Conservation (phyloP, 192 early-diverging fungal species). For the Diversispora eburnea region DNA sequence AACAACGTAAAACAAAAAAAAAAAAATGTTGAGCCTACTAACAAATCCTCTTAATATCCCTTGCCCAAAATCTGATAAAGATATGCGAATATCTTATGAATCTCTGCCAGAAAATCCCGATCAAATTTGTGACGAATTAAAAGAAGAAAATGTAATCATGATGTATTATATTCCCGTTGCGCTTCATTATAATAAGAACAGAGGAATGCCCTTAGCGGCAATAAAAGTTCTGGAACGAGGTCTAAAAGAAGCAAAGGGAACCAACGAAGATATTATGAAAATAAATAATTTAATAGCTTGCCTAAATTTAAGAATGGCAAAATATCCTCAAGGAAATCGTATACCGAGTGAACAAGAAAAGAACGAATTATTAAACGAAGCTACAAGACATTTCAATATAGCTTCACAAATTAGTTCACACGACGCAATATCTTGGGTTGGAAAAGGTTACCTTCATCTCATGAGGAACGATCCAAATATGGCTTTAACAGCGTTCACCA, state of each 20-base stretch:
- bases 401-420: slow-evolving; percentile 69
- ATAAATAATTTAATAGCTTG: background rate
- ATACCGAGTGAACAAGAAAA: slow-evolving; percentile 27
- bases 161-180: background rate
- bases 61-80: no score
- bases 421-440: slow-evolving; percentile 68
- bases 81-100: background rate
- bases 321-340: background rate
- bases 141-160: background rate
- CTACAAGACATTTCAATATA: slow-evolving; percentile 71
- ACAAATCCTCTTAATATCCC: no score
- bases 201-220: background rate
- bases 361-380: slow-evolving; percentile 59
- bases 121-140: background rate
- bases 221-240: background rate
- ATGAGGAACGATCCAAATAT: slow-evolving; percentile 52
- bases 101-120: background rate
- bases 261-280: background rate
- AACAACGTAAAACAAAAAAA: no score
- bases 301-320: background rate
- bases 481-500: slow-evolving; percentile 49
- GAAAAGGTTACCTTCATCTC: slow-evolving; percentile 62
- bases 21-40: no score
- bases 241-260: background rate
- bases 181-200: background rate